These are phyloP conservation scores for Lonicera japonica DNA, from an alignment of 129 eudicot genomes.

Conservation along the genomic window DNA sequence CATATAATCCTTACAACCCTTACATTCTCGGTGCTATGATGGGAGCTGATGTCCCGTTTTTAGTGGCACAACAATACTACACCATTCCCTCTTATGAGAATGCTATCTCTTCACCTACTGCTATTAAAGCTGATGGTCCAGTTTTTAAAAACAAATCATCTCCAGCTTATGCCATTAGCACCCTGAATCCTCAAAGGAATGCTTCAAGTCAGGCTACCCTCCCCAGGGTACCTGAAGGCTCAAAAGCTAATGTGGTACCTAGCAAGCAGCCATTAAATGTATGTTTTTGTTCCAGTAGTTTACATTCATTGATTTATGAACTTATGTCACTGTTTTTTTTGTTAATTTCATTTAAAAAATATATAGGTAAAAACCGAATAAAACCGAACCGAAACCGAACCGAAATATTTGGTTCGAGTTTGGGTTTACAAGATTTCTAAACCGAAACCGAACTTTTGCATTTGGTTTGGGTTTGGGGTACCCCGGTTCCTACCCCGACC, in stretches of 20 bases:
- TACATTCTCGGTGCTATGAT: conserved; percentile 90
- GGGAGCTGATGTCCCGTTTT: conserved; percentile 63
- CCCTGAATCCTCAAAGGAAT: conserved; percentile 26
- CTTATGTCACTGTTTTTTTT: too few species aligned
- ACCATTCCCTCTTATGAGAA: conserved; percentile 48
- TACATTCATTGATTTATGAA: too few species aligned
- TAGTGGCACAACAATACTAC: conserved; percentile 57
- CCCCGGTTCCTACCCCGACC: too few species aligned
- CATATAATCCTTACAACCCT: conserved; percentile 92
- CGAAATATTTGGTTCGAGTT: too few species aligned
- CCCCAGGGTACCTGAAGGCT: conserved; percentile 36
- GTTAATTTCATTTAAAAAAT: too few species aligned
- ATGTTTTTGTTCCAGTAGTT: too few species aligned
- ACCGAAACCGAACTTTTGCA: too few species aligned
- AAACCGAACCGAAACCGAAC: too few species aligned
- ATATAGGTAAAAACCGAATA: too few species aligned
- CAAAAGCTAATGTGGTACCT: conserved; percentile 35
- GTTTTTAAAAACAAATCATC: conserved; percentile 30
- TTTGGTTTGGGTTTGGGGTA: too few species aligned
- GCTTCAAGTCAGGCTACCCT: conserved; percentile 39
- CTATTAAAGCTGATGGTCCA: conserved; percentile 32
- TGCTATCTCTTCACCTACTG: conserved; percentile 34
- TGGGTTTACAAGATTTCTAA: too few species aligned
- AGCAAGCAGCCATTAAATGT: too few species aligned
- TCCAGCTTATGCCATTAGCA: conserved; percentile 32